phyloP scores from a whole-genome alignment of 1,284 basidiomycete species.

The Marasmius fiardii region DNA sequence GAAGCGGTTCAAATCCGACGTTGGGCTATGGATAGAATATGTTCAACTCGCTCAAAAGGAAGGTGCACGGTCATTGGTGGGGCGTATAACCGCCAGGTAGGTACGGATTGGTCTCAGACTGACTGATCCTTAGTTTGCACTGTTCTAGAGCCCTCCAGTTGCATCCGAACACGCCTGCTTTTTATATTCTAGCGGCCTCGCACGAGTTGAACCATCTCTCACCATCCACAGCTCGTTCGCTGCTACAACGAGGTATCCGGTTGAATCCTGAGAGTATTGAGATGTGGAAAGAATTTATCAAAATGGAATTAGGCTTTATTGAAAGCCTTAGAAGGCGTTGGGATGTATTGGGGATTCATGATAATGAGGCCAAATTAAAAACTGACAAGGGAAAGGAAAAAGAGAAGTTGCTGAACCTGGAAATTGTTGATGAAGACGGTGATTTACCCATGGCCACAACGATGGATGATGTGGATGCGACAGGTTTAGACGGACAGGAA shows the following conservation, averaged over 20 bases:
- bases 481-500: conserved; percentile 29
- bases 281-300: conserved; percentile 87
- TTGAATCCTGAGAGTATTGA: conserved; percentile 67
- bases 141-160: conserved; percentile 74
- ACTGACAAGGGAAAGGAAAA: conserved; percentile 21
- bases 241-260: conserved; percentile 85
- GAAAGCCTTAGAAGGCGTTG: conserved; percentile 82
- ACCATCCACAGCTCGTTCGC: conserved; percentile 77
- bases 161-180: conserved; percentile 74
- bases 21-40: conserved; percentile 88
- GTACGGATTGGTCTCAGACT: conserved; percentile 17
- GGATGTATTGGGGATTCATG: conserved; percentile 67
- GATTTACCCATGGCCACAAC: conserved; percentile 13
- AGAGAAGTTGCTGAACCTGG: conserved; percentile 16
- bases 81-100: conserved; percentile 73
- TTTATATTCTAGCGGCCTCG: conserved; percentile 86
- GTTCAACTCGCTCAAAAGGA: conserved; percentile 81
- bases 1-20: conserved; percentile 85
- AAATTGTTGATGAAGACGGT: conserved; percentile 17
- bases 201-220: conserved; percentile 82
- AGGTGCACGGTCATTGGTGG: conserved; percentile 78
- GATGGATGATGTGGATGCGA: conserved; percentile 21
- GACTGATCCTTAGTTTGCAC: background rate
- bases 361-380: conserved; percentile 17
- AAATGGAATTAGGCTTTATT: conserved; percentile 88